A percentile compares a stretch with the other conserved stretches of the same genome.
These are phyloP conservation scores for Tephrocybe sp. DNA, from an alignment of 768 basidiomycete genomes.

Conservation along the genomic window DNA sequence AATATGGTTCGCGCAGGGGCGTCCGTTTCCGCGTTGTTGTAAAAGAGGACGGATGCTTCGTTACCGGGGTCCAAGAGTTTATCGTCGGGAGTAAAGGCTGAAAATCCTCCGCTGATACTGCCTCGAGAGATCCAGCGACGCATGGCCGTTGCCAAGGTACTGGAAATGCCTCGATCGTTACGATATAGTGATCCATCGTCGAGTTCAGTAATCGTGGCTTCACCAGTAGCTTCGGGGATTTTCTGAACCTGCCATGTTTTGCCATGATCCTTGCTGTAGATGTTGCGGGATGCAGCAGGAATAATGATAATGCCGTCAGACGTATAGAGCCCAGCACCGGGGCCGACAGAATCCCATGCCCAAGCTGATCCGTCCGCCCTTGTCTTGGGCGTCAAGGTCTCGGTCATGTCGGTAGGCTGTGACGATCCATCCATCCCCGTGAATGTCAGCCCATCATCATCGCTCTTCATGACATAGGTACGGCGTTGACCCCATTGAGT, in stretches of 20 bases:
- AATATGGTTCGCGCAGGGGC: not conserved
- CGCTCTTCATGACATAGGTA: constrained; percentile 3
- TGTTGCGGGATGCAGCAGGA: not conserved
- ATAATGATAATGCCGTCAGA: constrained; percentile 1
- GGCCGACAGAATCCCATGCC: not conserved
- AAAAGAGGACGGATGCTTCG: constrained; percentile 3
- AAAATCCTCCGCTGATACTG: not conserved
- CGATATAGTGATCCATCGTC: not conserved
- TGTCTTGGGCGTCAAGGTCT: constrained; percentile 1
- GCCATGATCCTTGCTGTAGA: constrained; percentile 3
- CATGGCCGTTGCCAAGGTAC: not conserved
- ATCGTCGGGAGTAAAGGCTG: not conserved
- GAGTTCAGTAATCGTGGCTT: not conserved
- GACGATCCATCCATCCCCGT: constrained; percentile 2
- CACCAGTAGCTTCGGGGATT: not conserved
- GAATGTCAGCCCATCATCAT: not conserved
- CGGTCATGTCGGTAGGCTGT: not conserved
- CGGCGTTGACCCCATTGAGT: not conserved
- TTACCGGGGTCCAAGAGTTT: not conserved
- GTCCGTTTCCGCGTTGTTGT: not conserved
- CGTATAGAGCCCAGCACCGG: constrained; percentile 2
- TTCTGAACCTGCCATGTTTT: constrained; percentile 1
- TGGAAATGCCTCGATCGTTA: not conserved
- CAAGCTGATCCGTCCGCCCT: not conserved
- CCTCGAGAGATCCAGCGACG: constrained; percentile 1